These are phyloP conservation scores for Beauveria caledonica DNA, from an alignment of 2,329 filamentous ascomycete genomes.

Conservation along the genomic window DNA sequence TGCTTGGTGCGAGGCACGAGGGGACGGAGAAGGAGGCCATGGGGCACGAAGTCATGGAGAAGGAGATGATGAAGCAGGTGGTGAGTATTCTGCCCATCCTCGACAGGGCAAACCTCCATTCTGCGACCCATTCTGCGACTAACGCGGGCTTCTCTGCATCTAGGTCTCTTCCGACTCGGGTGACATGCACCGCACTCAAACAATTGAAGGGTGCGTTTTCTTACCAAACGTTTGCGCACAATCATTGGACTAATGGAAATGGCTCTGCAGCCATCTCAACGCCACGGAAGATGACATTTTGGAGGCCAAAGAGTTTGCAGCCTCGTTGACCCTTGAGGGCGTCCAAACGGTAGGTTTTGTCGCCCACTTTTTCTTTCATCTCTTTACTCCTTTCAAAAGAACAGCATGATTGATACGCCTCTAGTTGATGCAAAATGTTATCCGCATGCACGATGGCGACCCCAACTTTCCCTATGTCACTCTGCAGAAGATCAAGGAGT, in stretches of 20 bases:
- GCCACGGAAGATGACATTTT: conserved; percentile 23
- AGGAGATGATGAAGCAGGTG: not conserved
- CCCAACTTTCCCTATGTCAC: conserved; percentile 35
- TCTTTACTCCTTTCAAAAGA: too few species aligned
- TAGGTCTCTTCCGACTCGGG: not conserved
- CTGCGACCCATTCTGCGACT: not conserved
- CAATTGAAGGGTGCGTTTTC: conserved; percentile 3
- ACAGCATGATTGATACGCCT: conserved; percentile 2
- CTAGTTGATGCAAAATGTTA: conserved; percentile 27
- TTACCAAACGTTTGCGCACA: not conserved
- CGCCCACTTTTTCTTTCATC: not conserved
- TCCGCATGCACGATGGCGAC: conserved; percentile 33
- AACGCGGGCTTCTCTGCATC: not conserved
- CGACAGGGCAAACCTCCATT: too few species aligned
- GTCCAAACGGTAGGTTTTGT: conserved; percentile 13
- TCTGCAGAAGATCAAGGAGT: conserved; percentile 30
- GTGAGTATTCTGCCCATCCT: not conserved
- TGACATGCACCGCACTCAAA: not conserved
- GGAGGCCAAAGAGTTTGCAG: conserved; percentile 23
- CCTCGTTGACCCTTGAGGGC: conserved; percentile 18
- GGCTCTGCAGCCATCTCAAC: conserved; percentile 16
- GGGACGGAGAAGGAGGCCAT: not conserved
- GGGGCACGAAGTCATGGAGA: too few species aligned
- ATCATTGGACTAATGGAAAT: not conserved
- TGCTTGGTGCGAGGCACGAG: conserved; percentile 1